Evolutionary conservation across 75 land plant genomes (phyloP).

Genomic region (Pinus taeda): DNA sequence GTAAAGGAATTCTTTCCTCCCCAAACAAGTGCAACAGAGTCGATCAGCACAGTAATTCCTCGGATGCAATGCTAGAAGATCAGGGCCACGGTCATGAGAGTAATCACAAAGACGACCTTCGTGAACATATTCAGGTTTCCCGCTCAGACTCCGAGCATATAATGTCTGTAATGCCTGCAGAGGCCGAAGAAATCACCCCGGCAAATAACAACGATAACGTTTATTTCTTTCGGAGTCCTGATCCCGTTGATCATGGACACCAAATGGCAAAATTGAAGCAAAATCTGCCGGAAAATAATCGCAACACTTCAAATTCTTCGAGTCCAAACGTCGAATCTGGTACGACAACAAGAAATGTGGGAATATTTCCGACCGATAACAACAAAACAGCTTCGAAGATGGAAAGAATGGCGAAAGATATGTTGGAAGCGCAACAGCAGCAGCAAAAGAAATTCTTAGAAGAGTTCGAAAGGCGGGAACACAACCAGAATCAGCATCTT

Average conservation of each 20-base stretch:
- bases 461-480: too few species aligned
- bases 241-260: not conserved
- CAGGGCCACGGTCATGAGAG: not conserved
- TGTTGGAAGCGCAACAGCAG: too few species aligned
- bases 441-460: too few species aligned
- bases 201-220: not conserved
- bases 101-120: not conserved
- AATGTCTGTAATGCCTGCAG: not conserved
- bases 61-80: not conserved
- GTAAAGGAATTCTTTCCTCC: not conserved
- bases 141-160: too few species aligned
- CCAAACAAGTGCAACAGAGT: conserved; percentile 1
- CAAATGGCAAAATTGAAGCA: not conserved
- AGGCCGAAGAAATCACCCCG: not conserved
- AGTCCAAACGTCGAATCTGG: not conserved
- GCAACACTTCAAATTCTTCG: not conserved
- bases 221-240: not conserved
- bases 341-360: not conserved
- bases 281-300: not conserved
- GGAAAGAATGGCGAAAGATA: not conserved
- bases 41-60: not conserved
- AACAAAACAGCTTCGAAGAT: not conserved
- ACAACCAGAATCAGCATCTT: not conserved
- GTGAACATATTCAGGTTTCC: not conserved
- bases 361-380: not conserved